Evolutionary conservation across 2,329 filamentous ascomycete genomes (phyloP), one percentile per base, ranked within the genome.

Genomic region (Diplodia scrobiculata): DNA sequence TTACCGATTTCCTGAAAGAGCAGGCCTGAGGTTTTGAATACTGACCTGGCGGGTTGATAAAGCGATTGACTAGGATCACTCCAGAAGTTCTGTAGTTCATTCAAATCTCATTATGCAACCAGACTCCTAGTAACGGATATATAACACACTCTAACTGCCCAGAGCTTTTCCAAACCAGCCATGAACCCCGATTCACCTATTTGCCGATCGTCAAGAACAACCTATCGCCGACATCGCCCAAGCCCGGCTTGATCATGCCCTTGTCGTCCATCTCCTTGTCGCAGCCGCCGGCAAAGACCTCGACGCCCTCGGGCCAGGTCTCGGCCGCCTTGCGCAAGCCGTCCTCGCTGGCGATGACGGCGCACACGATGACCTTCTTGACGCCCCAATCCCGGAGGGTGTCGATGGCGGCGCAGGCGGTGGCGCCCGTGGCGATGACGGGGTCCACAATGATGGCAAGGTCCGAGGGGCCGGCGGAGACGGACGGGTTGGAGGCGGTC

Each of bases 361-460:
- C 85, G 32, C 96, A 79, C 48, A 97, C 86, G 50, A 97, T 80
- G 65, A 98, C 87, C 67, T 86, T 84, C 79, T 89, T 84, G n/a
- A 92, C 91, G 32, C 94, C 94, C 93, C 94, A 98, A 75, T 98
- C 93, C 64, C 84, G 86, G 67, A 98, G 82, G 0, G 91, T 92
- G 74, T 95, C 90, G 74, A 98, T 96, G 5, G 94, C 94, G 0
- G 94, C 94, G 34, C 87, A 89, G 67, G 91, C 91, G 2, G 94
- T 98, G 1, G 91, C 92, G 45, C 94, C 94, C 0, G 95, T 98
- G 0, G 94, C 95, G 74, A 98, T 96, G 71, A 98, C 87, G 3
- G 94, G 95, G 75, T 98, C 94, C 55, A 97, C 86, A 65, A 97
- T 82, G 74, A 97, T 90, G 67, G 92, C 92, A 13, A 97, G 83